These are phyloP conservation scores for Choanephora cucurbitarum DNA, from an alignment of 371 early-diverging fungal species.

Conservation along the genomic window DNA sequence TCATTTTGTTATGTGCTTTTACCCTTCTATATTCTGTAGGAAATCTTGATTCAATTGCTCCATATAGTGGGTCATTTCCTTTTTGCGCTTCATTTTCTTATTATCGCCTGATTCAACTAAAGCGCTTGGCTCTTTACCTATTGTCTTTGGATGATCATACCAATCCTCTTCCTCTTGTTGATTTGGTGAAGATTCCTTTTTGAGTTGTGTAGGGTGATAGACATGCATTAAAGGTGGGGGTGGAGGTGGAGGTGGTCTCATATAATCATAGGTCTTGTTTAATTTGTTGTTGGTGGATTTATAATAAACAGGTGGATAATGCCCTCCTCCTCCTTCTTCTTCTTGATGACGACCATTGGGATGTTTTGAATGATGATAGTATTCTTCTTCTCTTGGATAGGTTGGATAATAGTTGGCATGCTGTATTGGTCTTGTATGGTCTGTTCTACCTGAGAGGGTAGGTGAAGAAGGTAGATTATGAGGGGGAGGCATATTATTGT, in stretches of 20 bases:
- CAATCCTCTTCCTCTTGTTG: slow-evolving; percentile 11
- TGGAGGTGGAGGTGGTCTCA: slow-evolving; percentile 1
- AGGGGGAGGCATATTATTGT: no score
- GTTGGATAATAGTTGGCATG: no score
- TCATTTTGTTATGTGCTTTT: slow-evolving; percentile 1
- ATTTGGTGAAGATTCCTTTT: slow-evolving; percentile 5
- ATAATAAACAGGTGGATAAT: no score
- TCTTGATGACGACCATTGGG: no score
- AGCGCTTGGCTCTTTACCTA: not conserved
- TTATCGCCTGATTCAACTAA: slow-evolving; percentile 29
- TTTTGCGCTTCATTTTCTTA: slow-evolving; percentile 35
- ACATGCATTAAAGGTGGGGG: slow-evolving; percentile 6
- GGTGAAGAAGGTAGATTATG: not conserved
- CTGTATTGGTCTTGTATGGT: no score
- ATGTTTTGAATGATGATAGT: no score
- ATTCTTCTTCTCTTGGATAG: no score
- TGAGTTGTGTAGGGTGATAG: slow-evolving; percentile 1
- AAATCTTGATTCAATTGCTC: slow-evolving; percentile 44
- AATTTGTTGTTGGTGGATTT: no score
- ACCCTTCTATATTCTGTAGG: slow-evolving; percentile 46
- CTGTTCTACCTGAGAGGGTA: no score
- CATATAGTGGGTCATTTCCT: slow-evolving; percentile 38
- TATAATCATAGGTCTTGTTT: no score
- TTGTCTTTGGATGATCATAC: slow-evolving; percentile 10
- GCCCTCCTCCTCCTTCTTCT: no score